Percentiles rank a stretch among this genome's conserved stretches.
Evolutionary conservation across 805 yeast species (phyloP).

Genomic region (Kodamaea jinghongensis): DNA sequence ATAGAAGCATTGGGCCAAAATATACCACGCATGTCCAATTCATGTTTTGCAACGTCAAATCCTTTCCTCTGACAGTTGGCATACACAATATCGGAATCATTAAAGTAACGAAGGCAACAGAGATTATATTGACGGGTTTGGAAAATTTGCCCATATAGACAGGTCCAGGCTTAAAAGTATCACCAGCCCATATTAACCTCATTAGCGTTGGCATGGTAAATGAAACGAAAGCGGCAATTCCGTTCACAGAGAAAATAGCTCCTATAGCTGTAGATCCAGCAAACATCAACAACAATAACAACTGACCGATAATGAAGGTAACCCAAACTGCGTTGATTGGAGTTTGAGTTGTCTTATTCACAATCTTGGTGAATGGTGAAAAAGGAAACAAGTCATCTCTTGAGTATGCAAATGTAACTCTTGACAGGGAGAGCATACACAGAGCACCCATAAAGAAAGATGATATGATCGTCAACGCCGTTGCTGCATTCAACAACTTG

Average conservation of each 20-base stretch:
- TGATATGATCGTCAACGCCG: slow-evolving; percentile 39
- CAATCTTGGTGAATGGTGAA: slow-evolving; percentile 47
- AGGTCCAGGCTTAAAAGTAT: slow-evolving; percentile 60
- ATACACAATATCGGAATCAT: slow-evolving; percentile 63
- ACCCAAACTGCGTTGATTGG: slow-evolving; percentile 67
- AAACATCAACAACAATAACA: slow-evolving; percentile 54
- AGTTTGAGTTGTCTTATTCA: slow-evolving; percentile 51
- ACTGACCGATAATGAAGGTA: slow-evolving; percentile 53
- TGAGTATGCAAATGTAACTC: slow-evolving; percentile 68
- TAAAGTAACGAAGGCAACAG: slow-evolving; percentile 47
- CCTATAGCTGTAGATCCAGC: slow-evolving; percentile 67
- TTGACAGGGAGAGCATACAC: slow-evolving; percentile 62
- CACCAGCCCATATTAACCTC: slow-evolving; percentile 52
- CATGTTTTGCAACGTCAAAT: slow-evolving; percentile 34
- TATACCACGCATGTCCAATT: slow-evolving; percentile 65
- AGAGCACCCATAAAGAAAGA: slow-evolving; percentile 51
- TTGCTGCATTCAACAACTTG: slow-evolving; percentile 41
- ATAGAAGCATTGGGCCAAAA: slow-evolving; percentile 56
- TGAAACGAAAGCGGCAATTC: slow-evolving; percentile 65
- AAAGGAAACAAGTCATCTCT: slow-evolving; percentile 68
- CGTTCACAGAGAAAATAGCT: slow-evolving; percentile 72
- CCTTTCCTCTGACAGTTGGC: slow-evolving; percentile 42
- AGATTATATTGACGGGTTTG: slow-evolving; percentile 45
- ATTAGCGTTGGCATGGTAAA: slow-evolving; percentile 63
- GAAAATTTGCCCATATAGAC: slow-evolving; percentile 60